Conservation (phyloP, 2,329 filamentous ascomycete species). For the Didymosphaeria variabile region DNA sequence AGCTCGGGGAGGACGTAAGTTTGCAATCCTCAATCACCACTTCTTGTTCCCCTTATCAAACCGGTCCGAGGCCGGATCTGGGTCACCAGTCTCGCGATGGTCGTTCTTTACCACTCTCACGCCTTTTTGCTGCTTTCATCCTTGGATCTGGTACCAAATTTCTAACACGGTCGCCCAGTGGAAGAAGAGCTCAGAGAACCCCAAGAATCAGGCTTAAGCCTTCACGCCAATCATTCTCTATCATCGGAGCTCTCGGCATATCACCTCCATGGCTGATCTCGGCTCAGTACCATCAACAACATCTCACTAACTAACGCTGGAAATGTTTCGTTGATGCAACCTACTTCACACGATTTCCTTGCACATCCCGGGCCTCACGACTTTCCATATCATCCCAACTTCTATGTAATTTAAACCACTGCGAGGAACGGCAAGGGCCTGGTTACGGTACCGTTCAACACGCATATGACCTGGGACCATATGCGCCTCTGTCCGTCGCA, state of each 20-base stretch:
- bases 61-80: background rate
- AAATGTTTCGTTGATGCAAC: background rate
- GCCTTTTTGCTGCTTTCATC: background rate
- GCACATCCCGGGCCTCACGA: background rate
- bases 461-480: background rate
- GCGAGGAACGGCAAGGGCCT: background rate
- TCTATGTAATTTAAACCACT: background rate
- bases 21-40: background rate
- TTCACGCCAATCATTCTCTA: background rate
- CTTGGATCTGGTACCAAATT: constrained; percentile 5
- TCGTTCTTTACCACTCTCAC: background rate
- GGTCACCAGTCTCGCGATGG: background rate
- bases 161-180: constrained; percentile 37
- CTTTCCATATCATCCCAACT: background rate
- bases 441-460: background rate
- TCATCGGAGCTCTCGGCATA: background rate
- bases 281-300: background rate
- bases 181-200: constrained; percentile 48
- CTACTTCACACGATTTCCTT: too few species aligned
- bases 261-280: background rate
- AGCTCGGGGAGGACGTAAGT: constrained; percentile 46
- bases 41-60: constrained; percentile 8
- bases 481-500: too few species aligned
- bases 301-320: background rate
- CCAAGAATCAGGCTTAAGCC: constrained; percentile 40